Conservation (phyloP, 176 grass and related monocot genomes). For the Oryza punctata region DNA sequence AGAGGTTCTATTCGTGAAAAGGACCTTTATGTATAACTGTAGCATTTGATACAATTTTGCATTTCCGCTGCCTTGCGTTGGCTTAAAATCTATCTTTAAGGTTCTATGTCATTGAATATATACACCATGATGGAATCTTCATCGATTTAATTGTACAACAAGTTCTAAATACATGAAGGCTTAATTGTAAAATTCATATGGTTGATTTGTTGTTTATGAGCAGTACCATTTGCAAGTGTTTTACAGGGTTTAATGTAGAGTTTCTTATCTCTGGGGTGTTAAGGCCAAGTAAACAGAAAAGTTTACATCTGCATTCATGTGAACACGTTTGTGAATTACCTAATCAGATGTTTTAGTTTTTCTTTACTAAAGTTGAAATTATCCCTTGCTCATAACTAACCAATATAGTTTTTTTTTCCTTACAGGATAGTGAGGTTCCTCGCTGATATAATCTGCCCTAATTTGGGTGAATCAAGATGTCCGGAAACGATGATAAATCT, state of each 20-base stretch:
- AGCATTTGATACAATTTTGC: conserved; percentile 46
- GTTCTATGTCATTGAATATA: background rate
- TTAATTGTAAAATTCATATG: background rate
- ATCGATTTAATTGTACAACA: background rate
- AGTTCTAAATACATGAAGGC: background rate
- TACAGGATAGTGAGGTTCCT: conserved; percentile 12
- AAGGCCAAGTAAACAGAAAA: background rate
- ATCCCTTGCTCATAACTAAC: background rate
- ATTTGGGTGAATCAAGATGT: conserved; percentile 46
- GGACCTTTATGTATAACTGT: conserved; percentile 39
- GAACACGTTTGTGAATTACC: background rate
- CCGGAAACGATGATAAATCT: conserved; percentile 57
- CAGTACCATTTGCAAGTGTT: background rate
- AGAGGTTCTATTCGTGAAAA: conserved; percentile 39
- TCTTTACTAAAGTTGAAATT: background rate
- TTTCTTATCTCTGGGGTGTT: background rate
- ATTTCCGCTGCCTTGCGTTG: background rate
- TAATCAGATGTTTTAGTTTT: background rate
- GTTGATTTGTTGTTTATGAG: background rate
- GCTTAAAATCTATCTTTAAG: background rate
- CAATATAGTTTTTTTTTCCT: background rate
- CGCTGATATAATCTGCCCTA: background rate
- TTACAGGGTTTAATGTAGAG: background rate
- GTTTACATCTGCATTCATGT: background rate
- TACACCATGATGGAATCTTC: background rate